Evolutionary conservation across 2,329 filamentous ascomycete genomes (phyloP).

Genomic region (Aspergillus amoenus): DNA sequence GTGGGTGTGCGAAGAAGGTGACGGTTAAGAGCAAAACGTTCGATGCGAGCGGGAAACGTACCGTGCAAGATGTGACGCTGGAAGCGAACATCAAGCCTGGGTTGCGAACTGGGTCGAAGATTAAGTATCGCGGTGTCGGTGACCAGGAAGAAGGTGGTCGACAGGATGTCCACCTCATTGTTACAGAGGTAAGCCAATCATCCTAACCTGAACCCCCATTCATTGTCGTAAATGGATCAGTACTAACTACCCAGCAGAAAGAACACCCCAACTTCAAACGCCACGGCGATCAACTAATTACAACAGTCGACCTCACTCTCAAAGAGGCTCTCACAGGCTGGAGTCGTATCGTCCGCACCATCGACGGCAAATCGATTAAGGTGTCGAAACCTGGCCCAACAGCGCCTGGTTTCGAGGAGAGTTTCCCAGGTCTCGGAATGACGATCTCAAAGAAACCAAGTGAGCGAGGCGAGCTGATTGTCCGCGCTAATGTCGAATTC

Average conservation of each 20-base stretch:
- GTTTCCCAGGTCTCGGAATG: constrained; percentile 88
- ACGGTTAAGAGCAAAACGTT: constrained; percentile 97
- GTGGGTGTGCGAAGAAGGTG: constrained; percentile 90
- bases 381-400: constrained; percentile 76
- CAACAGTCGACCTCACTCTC: constrained; percentile 75
- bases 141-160: constrained; percentile 95
- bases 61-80: constrained; percentile 82
- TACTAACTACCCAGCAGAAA: constrained; percentile 65
- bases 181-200: constrained; percentile 73
- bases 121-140: constrained; percentile 96
- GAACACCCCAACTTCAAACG: constrained; percentile 79
- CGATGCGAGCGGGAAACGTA: constrained; percentile 78
- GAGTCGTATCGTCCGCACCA: constrained; percentile 87
- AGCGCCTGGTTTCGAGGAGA: constrained; percentile 76
- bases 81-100: constrained; percentile 96
- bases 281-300: constrained; percentile 82
- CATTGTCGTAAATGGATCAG: neutral
- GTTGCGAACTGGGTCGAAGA: constrained; percentile 94
- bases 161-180: constrained; percentile 92
- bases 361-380: constrained; percentile 78
- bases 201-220: neutral
- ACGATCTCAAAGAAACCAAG: constrained; percentile 85
- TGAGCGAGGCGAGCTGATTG: constrained; percentile 80
- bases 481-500: constrained; percentile 92
- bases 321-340: constrained; percentile 96